Conservation (phyloP, 2,329 filamentous ascomycete species). For the Thelonectria discophora region DNA sequence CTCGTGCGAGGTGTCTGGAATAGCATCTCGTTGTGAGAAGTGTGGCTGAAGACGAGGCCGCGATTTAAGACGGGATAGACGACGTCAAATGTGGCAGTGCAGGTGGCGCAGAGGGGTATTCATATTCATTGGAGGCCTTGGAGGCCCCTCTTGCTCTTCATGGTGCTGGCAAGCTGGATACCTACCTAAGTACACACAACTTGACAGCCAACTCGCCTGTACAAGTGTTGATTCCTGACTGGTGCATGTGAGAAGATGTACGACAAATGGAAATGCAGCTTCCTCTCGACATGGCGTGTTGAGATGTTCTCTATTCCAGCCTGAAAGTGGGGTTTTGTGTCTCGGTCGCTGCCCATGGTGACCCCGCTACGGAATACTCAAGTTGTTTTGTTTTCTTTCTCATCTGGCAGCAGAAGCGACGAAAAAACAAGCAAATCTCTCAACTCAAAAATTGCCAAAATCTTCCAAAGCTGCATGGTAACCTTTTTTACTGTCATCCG, state of each 20-base stretch:
- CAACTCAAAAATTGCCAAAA: too few species aligned
- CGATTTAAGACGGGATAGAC: background rate
- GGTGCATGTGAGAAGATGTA: background rate
- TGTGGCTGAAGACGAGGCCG: constrained; percentile 15
- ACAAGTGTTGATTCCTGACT: background rate
- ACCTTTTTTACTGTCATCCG: background rate
- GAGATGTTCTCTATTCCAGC: constrained; percentile 3
- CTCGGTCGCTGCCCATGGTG: constrained; percentile 16
- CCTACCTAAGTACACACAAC: too few species aligned
- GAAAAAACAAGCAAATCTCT: background rate
- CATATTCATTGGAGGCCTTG: too few species aligned
- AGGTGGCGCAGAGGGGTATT: background rate
- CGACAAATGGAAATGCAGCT: too few species aligned
- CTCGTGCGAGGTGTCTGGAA: background rate
- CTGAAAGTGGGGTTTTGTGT: constrained; percentile 14
- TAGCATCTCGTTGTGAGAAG: constrained; percentile 1
- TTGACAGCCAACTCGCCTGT: background rate
- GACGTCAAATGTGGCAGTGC: constrained; percentile 19
- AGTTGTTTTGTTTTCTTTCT: constrained; percentile 19
- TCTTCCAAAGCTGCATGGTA: background rate
- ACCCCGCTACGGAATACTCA: constrained; percentile 17
- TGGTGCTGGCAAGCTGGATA: too few species aligned
- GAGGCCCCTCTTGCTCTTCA: background rate
- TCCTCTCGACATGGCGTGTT: too few species aligned
- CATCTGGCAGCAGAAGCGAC: background rate